These are phyloP conservation scores for Cryptosporidium sp. DNA, from an alignment of 169 alveolate genomes.

Conservation along the genomic window DNA sequence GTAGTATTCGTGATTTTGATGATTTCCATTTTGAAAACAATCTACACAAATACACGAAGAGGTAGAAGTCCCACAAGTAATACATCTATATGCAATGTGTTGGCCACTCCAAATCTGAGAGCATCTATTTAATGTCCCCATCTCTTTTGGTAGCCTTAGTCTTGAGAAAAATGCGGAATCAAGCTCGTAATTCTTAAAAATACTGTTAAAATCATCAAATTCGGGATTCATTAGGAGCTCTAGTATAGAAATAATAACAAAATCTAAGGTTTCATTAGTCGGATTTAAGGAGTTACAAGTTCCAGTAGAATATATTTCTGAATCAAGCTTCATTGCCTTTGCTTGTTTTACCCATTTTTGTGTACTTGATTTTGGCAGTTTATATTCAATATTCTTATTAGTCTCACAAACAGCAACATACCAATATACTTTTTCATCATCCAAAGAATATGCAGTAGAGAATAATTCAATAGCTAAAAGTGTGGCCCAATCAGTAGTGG, in stretches of 20 bases:
- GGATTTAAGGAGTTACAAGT: conserved; percentile 12
- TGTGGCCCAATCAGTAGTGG: conserved; percentile 6
- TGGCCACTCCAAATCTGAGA: conserved; percentile 79
- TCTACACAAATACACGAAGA: conserved; percentile 79
- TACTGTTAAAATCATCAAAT: neutral
- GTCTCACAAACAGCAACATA: conserved; percentile 20
- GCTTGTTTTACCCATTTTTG: conserved; percentile 18
- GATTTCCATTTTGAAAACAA: conserved; percentile 77
- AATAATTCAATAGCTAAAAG: conserved; percentile 38
- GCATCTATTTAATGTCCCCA: conserved; percentile 58
- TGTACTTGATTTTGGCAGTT: neutral
- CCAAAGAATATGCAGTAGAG: conserved; percentile 52
- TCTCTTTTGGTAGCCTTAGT: conserved; percentile 23
- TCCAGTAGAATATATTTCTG: neutral
- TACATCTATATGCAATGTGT: conserved; percentile 79
- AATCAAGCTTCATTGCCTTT: neutral
- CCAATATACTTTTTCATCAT: conserved; percentile 53
- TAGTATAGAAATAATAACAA: conserved; percentile 34
- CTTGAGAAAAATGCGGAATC: conserved; percentile 24
- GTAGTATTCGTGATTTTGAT: conserved; percentile 77
- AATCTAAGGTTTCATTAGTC: conserved; percentile 35
- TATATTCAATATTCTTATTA: neutral
- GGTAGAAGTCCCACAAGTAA: conserved; percentile 78
- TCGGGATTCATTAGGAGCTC: conserved; percentile 48
- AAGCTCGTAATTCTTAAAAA: neutral